phyloP scores from a whole-genome alignment of 805 yeast species.

The Yamadazyma endophytica region DNA sequence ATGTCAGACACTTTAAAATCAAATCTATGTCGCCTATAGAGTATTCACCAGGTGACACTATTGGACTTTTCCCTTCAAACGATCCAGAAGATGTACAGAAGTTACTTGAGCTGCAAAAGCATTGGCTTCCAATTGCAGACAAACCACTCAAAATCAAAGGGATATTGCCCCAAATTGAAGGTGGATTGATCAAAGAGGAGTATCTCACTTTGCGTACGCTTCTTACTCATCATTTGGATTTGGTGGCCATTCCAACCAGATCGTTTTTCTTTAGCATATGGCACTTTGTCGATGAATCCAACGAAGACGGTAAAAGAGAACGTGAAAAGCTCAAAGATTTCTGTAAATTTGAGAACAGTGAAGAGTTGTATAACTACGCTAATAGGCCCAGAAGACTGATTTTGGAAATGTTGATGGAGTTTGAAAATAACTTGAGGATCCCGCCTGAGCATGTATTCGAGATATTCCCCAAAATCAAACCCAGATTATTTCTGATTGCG shows the following conservation, averaged over 20 bases:
- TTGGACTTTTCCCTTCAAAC: slow-evolving; percentile 74
- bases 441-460: slow-evolving; percentile 78
- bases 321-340: slow-evolving; percentile 73
- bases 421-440: slow-evolving; percentile 61
- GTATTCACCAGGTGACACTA: slow-evolving; percentile 77
- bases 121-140: slow-evolving; percentile 73
- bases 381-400: slow-evolving; percentile 88
- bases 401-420: slow-evolving; percentile 79
- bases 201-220: slow-evolving; percentile 65
- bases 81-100: slow-evolving; percentile 57
- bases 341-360: slow-evolving; percentile 63
- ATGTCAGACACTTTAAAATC: slow-evolving; percentile 65
- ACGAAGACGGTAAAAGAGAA: slow-evolving; percentile 67
- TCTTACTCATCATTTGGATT: slow-evolving; percentile 75
- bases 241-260: slow-evolving; percentile 77
- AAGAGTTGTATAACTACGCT: slow-evolving; percentile 87
- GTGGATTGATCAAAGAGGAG: slow-evolving; percentile 51
- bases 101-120: slow-evolving; percentile 61
- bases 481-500: slow-evolving; percentile 83
- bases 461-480: slow-evolving; percentile 71
- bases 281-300: slow-evolving; percentile 52
- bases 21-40: slow-evolving; percentile 22
- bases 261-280: slow-evolving; percentile 71
- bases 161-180: slow-evolving; percentile 40
- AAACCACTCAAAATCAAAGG: slow-evolving; percentile 40